phyloP scores from a whole-genome alignment of 805 yeast genomes.

The Isabelozyma rhagii region DNA sequence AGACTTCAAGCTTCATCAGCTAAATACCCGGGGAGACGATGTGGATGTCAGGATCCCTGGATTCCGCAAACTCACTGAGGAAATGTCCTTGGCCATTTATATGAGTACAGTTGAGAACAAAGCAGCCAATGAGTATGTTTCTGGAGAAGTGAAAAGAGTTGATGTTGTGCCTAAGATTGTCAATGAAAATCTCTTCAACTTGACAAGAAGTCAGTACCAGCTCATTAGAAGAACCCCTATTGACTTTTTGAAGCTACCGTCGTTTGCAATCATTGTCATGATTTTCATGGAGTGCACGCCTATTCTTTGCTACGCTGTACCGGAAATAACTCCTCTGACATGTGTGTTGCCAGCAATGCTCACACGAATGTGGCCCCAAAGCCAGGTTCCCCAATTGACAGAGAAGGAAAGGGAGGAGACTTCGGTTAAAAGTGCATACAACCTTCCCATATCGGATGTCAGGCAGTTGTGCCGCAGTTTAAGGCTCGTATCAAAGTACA shows the following conservation, averaged over 20 bases:
- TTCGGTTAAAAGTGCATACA: slow-evolving; percentile 47
- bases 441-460: slow-evolving; percentile 38
- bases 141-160: slow-evolving; percentile 16
- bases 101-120: slow-evolving; percentile 35
- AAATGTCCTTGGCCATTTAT: slow-evolving; percentile 33
- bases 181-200: slow-evolving; percentile 22
- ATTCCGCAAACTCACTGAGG: slow-evolving; percentile 32
- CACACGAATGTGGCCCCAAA: slow-evolving; percentile 30
- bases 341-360: slow-evolving; percentile 50
- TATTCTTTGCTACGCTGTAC: slow-evolving; percentile 48
- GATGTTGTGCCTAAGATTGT: slow-evolving; percentile 5
- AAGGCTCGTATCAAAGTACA: slow-evolving; percentile 36
- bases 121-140: slow-evolving; percentile 13
- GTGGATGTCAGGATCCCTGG: slow-evolving; percentile 25
- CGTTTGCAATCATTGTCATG: slow-evolving; percentile 45
- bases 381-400: slow-evolving; percentile 1
- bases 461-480: slow-evolving; percentile 31
- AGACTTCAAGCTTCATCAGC: slow-evolving; percentile 9
- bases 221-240: slow-evolving; percentile 46
- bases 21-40: slow-evolving; percentile 14
- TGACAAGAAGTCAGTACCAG: slow-evolving; percentile 52
- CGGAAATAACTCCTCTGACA: slow-evolving; percentile 57
- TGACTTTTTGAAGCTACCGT: slow-evolving; percentile 52
- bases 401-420: slow-evolving; percentile 13
- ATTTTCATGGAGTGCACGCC: slow-evolving; percentile 57